Base-by-base conservation (phyloP, 208 protist species). In the Crithidia mellificae region DNA sequence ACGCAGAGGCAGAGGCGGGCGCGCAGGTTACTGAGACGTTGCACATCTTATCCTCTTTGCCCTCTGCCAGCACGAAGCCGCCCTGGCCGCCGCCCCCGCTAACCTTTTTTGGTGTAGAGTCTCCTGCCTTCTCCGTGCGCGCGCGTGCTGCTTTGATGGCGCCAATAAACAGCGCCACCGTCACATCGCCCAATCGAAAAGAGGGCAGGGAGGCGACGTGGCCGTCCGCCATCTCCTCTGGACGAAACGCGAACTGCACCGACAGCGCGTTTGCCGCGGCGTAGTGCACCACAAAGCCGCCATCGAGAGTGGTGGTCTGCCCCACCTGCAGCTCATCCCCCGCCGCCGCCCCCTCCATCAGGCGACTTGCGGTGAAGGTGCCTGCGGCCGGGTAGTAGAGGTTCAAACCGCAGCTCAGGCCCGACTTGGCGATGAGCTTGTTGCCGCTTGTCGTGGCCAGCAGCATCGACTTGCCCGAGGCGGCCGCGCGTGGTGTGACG, bases 341-440 rank as follows among this genome's bases (percentile, higher is more conserved):
- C 19, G 52, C 47, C 14, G 68, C 54, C 15, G 54, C 64, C 4
- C 34, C 58, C 39, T 49, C 63, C 11, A 56, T 43, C 20, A 95
- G 57, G 30, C 70, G 68, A 29, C 61, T 54, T 4, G 79, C 51
- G n/a, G 74, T 65, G 39, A 93, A 80, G 27, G 63, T 50, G 15
- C 38, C 69, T 17, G 71, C 58, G 6, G 68, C 44, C 5, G 75
- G 68, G 25, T 79, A 49, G 72, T 88, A 91, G 57, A 80, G 90
- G 76, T 93, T 96, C 12, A 96, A 38, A 2, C 85, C 81, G 32
- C 81, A 93, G 27, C 71, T 58, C 19, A 94, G 77, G 4, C 87
- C 84, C 0, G 87, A 94, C 32, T 52, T 49, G n/a, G 72, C 91
- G 22, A 96, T 66, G 4, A 50, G 54, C 69, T 92, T 93, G 74